phyloP scores from a whole-genome alignment of 2,329 filamentous ascomycete species.

The Parascedosporium putredinis region DNA sequence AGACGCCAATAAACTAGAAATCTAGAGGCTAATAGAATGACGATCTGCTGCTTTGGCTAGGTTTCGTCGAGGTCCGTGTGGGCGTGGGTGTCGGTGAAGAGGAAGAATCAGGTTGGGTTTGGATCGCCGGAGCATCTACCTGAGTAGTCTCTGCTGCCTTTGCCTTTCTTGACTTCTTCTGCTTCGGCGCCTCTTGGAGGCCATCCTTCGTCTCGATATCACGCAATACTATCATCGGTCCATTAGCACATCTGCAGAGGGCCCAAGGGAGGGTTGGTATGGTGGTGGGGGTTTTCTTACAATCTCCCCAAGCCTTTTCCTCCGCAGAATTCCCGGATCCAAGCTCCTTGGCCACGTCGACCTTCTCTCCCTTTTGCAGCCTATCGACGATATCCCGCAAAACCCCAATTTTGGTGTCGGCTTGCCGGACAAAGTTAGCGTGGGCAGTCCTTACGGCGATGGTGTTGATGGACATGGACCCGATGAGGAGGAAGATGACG shows the following conservation, averaged over 20 bases:
- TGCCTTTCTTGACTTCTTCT: slow-evolving; percentile 28
- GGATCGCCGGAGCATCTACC: neutral
- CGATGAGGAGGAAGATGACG: slow-evolving; percentile 74
- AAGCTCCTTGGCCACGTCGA: slow-evolving; percentile 74
- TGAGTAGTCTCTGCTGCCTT: slow-evolving; percentile 16
- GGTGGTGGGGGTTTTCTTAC: slow-evolving; percentile 35
- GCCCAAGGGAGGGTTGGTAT: neutral
- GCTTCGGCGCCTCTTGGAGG: slow-evolving; percentile 34
- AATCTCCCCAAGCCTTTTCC: slow-evolving; percentile 83
- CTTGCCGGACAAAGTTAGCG: slow-evolving; percentile 59
- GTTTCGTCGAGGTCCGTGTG: slow-evolving; percentile 13
- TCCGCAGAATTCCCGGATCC: slow-evolving; percentile 66
- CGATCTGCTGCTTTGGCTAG: slow-evolving; percentile 23
- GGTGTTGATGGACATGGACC: slow-evolving; percentile 92
- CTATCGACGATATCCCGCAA: slow-evolving; percentile 66
- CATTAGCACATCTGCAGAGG: neutral
- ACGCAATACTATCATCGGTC: slow-evolving; percentile 40
- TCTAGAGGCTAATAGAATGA: slow-evolving; percentile 35
- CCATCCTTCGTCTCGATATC: slow-evolving; percentile 57
- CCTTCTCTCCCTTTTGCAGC: slow-evolving; percentile 60
- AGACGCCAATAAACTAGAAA: too few relatives aligned
- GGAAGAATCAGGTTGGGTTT: too few relatives aligned
- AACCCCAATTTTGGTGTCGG: slow-evolving; percentile 67
- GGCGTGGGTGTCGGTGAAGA: slow-evolving; percentile 13
- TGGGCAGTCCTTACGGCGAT: slow-evolving; percentile 70